Conservation (phyloP, 2,329 filamentous ascomycete species). For the Acrocalymma vagum region DNA sequence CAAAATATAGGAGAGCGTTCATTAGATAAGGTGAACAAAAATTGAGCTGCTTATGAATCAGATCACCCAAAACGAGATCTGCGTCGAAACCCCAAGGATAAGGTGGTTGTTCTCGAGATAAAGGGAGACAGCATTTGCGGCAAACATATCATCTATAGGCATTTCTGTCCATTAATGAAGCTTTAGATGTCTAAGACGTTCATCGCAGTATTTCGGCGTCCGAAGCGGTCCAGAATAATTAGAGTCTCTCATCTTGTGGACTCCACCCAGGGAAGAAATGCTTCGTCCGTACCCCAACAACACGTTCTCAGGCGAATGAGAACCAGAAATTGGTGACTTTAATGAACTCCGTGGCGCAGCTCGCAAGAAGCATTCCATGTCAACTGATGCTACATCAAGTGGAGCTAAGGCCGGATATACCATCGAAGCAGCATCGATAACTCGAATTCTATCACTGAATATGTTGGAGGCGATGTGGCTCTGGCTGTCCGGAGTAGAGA, state of each 20-base stretch:
- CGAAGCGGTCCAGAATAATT: background rate
- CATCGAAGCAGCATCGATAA: conserved; percentile 7
- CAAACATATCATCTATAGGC: conserved; percentile 9
- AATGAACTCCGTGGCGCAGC: background rate
- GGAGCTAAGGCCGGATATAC: conserved; percentile 3
- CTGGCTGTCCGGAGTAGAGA: conserved; percentile 1
- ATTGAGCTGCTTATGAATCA: conserved; percentile 7
- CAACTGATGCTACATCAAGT: conserved; percentile 1
- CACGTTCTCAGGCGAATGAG: too few relatives aligned
- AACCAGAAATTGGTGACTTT: too few relatives aligned
- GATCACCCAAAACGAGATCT: conserved; percentile 9
- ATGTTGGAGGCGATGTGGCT: conserved; percentile 2
- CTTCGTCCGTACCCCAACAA: too few relatives aligned
- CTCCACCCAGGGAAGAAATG: too few relatives aligned
- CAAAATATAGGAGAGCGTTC: conserved; percentile 14
- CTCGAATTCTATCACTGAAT: conserved; percentile 8
- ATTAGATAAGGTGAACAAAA: conserved; percentile 18
- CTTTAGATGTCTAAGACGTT: conserved; percentile 9
- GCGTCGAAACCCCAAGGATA: conserved; percentile 15
- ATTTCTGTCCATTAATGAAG: conserved; percentile 13
- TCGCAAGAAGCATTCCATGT: conserved; percentile 1
- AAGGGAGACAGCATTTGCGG: conserved; percentile 10
- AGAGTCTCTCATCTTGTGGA: too few relatives aligned
- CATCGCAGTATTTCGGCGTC: conserved; percentile 4
- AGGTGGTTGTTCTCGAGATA: conserved; percentile 8